Evolutionary conservation across 805 yeast species (phyloP), one percentile per base, ranked within the genome.

Genomic region (Hanseniaspora valbyensis): DNA sequence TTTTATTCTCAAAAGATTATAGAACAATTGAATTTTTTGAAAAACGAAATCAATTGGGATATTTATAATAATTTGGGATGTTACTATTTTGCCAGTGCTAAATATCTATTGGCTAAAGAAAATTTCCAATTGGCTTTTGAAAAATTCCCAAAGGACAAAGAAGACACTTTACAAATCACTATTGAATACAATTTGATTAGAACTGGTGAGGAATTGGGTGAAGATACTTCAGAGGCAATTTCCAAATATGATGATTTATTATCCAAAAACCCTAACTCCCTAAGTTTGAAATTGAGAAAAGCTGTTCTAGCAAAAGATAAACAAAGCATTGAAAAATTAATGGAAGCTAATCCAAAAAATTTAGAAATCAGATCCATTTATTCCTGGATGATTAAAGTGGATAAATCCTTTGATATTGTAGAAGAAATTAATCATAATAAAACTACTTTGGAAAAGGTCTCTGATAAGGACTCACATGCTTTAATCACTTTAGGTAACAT

Each of bases 401-500:
- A 73, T 60, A 80, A 82, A 28, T 72, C 72, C 56, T 75, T 71
- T 55, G 59, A 59, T n/a, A 50, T 54, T 3, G 57, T 60, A 13
- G 74, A 72, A 16, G 96, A 87, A 64, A 80, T 85, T 54, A 69
- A 74, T 13, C 95, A 84, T 61, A 89, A 86, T 61, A 86, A 86
- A 64, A 84, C 82, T 42, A 87, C 98, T 0, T 72, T 92, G 56
- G 82, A 81, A 30, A 79, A 82, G 53, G 78, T 75, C 61, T 87
- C 88, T 61, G 81, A 88, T 1, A 96, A 88, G 65, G 98, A 92
- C 66, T 67, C 80, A 36, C 90, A 89, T 65, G 92, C 98, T 0
- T 73, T 92, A 55, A 77, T 88, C 18, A 88, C 96, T 0, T 70
- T 92, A 60, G 98, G 95, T 9, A 92, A 90, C 61, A 74, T 90